These are phyloP conservation scores for Narthecium ossifragum DNA, from an alignment of 106 monocot genomes.

Conservation along the genomic window DNA sequence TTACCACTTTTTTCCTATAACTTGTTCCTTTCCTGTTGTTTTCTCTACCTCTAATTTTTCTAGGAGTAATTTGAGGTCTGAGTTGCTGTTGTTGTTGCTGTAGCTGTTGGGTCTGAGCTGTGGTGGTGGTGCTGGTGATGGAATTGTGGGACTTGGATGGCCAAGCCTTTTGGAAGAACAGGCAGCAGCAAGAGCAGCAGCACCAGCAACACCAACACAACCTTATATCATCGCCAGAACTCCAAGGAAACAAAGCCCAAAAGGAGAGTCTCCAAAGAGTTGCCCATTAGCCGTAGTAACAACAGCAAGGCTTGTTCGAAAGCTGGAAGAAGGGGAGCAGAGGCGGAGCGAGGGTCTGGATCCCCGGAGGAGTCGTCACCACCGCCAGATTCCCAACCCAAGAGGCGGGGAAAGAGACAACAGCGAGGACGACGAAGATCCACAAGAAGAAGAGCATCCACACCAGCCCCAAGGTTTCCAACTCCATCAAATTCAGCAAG, in stretches of 20 bases:
- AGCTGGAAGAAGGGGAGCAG: constrained; percentile 22
- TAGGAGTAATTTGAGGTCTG: not conserved
- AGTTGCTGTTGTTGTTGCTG: not conserved
- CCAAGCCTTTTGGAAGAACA: constrained; percentile 25
- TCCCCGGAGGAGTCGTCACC: constrained; percentile 32
- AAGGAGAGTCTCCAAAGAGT: not conserved
- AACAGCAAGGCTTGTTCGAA: constrained; percentile 13
- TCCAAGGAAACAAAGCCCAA: not conserved
- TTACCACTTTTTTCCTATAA: too few species aligned
- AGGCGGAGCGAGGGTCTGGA: constrained; percentile 35
- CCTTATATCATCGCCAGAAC: too few species aligned
- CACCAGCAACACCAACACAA: too few species aligned
- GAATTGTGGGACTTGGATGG: constrained; percentile 47
- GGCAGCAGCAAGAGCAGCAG: constrained; percentile 9
- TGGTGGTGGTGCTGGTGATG: constrained; percentile 27
- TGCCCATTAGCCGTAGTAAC: not conserved
- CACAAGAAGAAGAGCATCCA: constrained; percentile 7
- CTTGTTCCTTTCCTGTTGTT: too few species aligned
- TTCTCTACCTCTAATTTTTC: not conserved
- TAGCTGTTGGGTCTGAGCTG: not conserved
- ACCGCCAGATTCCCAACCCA: constrained; percentile 17
- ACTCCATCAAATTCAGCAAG: constrained; percentile 8
- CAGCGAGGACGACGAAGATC: constrained; percentile 3
- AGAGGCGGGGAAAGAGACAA: constrained; percentile 14
- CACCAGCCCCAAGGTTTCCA: constrained; percentile 14